Base-by-base conservation (phyloP, 768 basidiomycete species). In the Trichaptum fuscoviolaceum region DNA sequence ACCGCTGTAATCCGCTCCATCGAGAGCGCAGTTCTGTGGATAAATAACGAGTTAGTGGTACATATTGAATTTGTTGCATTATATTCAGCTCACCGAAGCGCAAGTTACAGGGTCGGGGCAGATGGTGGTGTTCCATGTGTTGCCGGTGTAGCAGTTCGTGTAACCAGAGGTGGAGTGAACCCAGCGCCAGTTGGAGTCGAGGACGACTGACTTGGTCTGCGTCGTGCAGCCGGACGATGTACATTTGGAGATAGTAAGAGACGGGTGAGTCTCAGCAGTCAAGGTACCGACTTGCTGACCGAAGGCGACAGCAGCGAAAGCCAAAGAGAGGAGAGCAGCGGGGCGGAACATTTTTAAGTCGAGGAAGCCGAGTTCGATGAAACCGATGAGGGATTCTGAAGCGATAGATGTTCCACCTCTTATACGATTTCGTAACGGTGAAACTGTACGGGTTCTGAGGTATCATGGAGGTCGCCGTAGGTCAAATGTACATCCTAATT, bases 151-250 rank as follows among this genome's bases (percentile, higher is more conserved):
- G 75, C 76, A 79, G 73, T 79, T 79, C 66, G 77, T 78, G 70
- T 71, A 76, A 63, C 73, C 79, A 66, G 67, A 69, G 65, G 73
- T 75, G 35, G 70, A 70, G 73, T 83, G 81, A 18, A 66, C 24
- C 69, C 67, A 69, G 63, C 84, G 82, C 83, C 83, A 85, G 77
- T 85, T 84, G 65, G 80, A 67, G 72, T 86, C 85, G 73, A 87
- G 79, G 63, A 81, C 80, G 70, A 87, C 77, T 42, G 59, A 25
- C 59, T 25, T 61, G 18, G 12, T 61, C 59, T 61, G 64, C n/a
- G 76, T 78, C 10, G 74, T 76, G 75, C 84, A 84, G 35, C 76
- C 74, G 26, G 71, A 63, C 60, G 77, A 73, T 18, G 84, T 81
- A 74, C 85, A 86, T 66, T 81, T 77, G 70, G 81, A 76, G 73